phyloP scores from a whole-genome alignment of 306 rosid genomes.

The Dryas alaskensis region DNA sequence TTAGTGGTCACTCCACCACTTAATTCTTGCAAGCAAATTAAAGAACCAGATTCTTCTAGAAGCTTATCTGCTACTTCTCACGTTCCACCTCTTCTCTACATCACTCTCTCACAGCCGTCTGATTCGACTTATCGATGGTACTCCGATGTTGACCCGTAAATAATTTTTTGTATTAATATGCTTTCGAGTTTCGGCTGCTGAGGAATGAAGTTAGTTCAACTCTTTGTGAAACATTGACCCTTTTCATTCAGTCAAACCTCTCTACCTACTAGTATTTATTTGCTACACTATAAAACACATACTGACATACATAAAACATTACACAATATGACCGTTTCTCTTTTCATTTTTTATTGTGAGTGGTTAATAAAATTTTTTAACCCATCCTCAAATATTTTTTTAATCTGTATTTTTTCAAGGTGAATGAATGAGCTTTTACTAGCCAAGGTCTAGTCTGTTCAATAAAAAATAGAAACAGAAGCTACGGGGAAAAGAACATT shows the following conservation, averaged over 20 bases:
- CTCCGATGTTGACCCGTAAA: not conserved
- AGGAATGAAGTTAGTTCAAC: not conserved
- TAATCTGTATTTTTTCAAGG: not conserved
- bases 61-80: conserved; percentile 6
- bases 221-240: not conserved
- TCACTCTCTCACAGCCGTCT: not conserved
- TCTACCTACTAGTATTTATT: not conserved
- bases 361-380: not conserved
- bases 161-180: not conserved
- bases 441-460: not conserved
- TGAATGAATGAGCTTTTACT: not conserved
- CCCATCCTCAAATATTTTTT: not conserved
- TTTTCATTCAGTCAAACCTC: not conserved
- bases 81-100: not conserved
- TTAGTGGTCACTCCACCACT: not conserved
- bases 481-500: not conserved
- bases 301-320: not conserved
- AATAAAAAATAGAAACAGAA: not conserved
- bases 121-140: not conserved
- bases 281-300: not conserved
- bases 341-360: not conserved
- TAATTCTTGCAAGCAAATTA: not conserved
- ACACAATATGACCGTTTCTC: not conserved
- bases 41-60: conserved; percentile 27
- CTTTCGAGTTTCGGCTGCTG: not conserved